Evolutionary conservation across 1,284 basidiomycete species (phyloP), one percentile per base, ranked within the genome.

Genomic region (Stereum hirsutum): DNA sequence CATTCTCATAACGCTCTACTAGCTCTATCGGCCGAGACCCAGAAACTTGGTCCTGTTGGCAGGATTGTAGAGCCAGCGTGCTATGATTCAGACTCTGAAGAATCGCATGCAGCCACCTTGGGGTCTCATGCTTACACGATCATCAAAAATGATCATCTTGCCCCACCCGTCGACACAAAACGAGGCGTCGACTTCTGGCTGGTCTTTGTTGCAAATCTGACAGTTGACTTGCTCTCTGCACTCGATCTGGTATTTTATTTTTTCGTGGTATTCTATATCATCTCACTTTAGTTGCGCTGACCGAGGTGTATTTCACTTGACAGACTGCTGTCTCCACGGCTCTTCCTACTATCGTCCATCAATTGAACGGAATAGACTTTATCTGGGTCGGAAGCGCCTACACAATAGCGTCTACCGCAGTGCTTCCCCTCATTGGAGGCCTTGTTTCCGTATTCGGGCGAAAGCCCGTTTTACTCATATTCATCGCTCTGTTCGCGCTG

Each of bases 401-500:
- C 44, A 46, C 53, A 1, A 47, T 63, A 12, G 57, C 57, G 3
- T 52, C 56, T 5, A 58, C 59, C 2, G 58, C 60, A 5, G 49
- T 56, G 20, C 47, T 60, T 12, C 60, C 61, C 5, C 42, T 62
- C 20, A 49, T 45, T 37, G 62, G 61, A 8, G 52, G 52, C 7
- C 47, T 63, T 2, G 54, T 57, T 14, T 44, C 47, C 20, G 47
- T 60, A 23, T 54, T 59, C 20, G 62, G 61, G 6, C 55, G 62
- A 19, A 59, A 61, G 36, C 59, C 62, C 0, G 49, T 64, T 20
- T 50, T 69, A 47, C 54, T 63, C n/a, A 48, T 43, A 11, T 55
- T 59, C 7, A 55, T 66, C 26, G 11, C 52, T 39, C 45, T 69
- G 37, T 70, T 70, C 50, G 55, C 63, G 3, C 30, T 62, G 7